Evolutionary conservation across 2,329 filamentous ascomycete species (phyloP).

Genomic region (Monilinia fructigena): DNA sequence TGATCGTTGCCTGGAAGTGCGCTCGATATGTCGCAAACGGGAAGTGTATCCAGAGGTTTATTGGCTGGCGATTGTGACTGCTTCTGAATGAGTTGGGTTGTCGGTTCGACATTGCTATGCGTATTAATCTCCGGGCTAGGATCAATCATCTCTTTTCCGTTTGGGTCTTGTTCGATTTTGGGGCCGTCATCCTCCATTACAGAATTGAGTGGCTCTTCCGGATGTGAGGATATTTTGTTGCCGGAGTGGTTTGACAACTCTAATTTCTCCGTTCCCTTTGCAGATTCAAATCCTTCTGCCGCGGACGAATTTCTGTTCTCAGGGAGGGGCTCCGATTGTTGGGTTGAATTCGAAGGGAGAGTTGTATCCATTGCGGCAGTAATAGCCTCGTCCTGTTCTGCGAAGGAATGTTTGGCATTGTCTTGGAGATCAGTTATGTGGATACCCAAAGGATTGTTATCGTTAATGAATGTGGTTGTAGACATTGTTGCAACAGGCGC

Average conservation of each 20-base stretch:
- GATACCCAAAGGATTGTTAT: neutral
- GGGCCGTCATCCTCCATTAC: neutral
- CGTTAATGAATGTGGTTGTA: neutral
- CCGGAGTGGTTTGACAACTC: neutral
- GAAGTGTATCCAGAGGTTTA: neutral
- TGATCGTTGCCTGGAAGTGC: neutral
- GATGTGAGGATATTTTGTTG: neutral
- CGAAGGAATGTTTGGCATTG: neutral
- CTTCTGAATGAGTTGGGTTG: neutral
- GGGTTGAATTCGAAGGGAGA: neutral
- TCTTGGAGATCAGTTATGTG: neutral
- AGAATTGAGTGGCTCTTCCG: neutral
- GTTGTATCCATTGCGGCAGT: neutral
- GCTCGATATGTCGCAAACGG: neutral
- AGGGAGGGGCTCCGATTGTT: neutral
- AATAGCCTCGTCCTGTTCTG: constrained; percentile 3
- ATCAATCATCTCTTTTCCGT: neutral
- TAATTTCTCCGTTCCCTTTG: neutral
- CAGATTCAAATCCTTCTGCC: neutral
- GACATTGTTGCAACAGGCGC: constrained; percentile 23
- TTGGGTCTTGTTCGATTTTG: neutral
- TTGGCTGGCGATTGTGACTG: neutral
- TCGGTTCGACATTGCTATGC: neutral
- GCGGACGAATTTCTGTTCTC: neutral
- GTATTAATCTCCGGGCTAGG: neutral